Evolutionary conservation across 441 rosid species (phyloP), one percentile per base, ranked within the genome.

Genomic region (Mallotus repandus): DNA sequence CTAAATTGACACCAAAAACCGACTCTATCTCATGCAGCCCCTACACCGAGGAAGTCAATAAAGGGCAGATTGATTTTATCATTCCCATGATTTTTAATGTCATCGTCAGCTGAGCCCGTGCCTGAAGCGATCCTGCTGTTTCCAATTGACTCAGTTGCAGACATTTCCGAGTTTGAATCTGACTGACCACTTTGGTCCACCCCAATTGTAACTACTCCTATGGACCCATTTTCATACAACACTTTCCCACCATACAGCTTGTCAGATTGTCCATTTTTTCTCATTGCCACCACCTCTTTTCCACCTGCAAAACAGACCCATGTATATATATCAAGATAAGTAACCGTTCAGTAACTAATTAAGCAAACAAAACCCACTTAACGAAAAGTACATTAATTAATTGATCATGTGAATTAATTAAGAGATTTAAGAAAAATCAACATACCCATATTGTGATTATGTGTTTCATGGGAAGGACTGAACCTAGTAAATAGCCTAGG

Each of bases 31-130:
- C 15, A 72, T 18, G 78, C 50, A 66, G 85, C 87, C 78, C 91
- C 90, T n/a, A 90, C 82, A 41, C 93, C 88, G 48, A 90, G 91
- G 63, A 90, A 90, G 82, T 90, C 96, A 62, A 88, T 77, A 81
- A 87, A 87, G 67, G 77, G 35, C 54, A 78, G 45, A 19, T 58
- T 80, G 70, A 74, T 81, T 70, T 66, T 73, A 55, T 66, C 77
- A 25, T 63, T 63, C 19, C 74, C 70, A 68, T 68, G 10, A 5
- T 43, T 75, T 64, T 63, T 68, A 59, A 71, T 66, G 66, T 82
- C 78, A 2, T 53, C 57, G 2, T 29, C 32, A 53, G 7, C 57
- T 49, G 53, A 49, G 13, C 53, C 53, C 13, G 53, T 8, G 67
- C 68, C 77, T 72, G 50, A 69, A n/a, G 18, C 48, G 83, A 70